Conservation (phyloP, 2,329 filamentous ascomycete species). For the Phialophora tarda region DNA sequence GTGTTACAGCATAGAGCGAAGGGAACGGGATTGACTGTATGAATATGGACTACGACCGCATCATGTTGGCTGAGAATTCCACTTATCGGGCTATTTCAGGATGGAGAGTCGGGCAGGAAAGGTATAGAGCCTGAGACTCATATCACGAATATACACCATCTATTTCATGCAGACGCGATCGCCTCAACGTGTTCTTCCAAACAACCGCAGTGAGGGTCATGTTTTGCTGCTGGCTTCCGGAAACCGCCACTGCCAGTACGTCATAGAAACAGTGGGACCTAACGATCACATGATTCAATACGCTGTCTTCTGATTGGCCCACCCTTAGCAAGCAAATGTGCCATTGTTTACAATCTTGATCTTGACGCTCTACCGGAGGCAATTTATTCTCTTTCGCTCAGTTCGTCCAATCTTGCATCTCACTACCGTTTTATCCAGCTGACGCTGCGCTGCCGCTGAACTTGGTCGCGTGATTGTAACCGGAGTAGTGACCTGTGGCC, state of each 20-base stretch:
- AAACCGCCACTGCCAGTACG: neutral
- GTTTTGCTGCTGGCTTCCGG: neutral
- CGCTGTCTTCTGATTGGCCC: neutral
- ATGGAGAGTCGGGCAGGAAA: neutral
- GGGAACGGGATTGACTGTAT: conserved; percentile 23
- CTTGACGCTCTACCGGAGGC: neutral
- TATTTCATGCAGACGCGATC: neutral
- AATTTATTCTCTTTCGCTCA: conserved; percentile 1
- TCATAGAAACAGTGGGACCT: neutral
- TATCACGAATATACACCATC: conserved; percentile 12
- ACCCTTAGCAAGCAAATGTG: conserved; percentile 1
- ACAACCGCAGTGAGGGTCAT: neutral
- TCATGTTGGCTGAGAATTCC: conserved; percentile 10
- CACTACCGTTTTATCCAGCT: neutral
- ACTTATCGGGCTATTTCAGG: conserved; percentile 3
- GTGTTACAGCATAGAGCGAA: conserved; percentile 15
- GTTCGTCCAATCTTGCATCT: neutral
- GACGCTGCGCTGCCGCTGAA: neutral
- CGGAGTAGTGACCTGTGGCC: conserved; percentile 6
- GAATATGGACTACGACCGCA: conserved; percentile 30
- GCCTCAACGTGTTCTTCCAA: neutral
- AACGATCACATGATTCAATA: neutral
- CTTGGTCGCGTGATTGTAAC: neutral
- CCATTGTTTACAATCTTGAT: conserved; percentile 22
- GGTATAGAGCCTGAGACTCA: neutral